A percentile compares a stretch with the other conserved stretches of the same genome.
Evolutionary conservation across 257 asterid genomes (phyloP).

Genomic region (Rauvolfia tetraphylla): DNA sequence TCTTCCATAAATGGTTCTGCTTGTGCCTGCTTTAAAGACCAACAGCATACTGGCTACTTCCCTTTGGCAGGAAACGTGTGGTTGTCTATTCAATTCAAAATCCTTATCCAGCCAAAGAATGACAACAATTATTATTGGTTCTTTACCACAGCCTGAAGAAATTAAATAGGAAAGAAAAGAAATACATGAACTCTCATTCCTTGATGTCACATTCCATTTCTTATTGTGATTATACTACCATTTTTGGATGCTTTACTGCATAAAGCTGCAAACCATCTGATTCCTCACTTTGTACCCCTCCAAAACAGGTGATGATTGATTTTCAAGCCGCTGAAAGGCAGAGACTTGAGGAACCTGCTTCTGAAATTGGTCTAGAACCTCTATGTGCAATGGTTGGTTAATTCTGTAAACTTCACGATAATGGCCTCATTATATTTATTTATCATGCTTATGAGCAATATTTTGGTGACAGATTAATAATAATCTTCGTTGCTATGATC

Average conservation of each 20-base stretch:
- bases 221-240: background rate
- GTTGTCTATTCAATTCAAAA: background rate
- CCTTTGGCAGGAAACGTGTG: background rate
- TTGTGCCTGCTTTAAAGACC: background rate
- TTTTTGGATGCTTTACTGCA: background rate
- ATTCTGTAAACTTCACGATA: conserved; percentile 9
- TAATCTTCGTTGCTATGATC: conserved; percentile 95
- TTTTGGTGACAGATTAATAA: conserved; percentile 68
- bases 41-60: background rate
- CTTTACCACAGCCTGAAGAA: background rate
- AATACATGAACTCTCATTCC: background rate
- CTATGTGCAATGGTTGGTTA: conserved; percentile 84
- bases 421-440: background rate
- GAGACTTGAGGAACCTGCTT: conserved; percentile 95
- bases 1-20: background rate
- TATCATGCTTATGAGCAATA: conserved; percentile 25
- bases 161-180: background rate
- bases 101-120: background rate
- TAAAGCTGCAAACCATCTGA: background rate
- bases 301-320: conserved; percentile 86
- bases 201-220: background rate
- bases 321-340: conserved; percentile 96
- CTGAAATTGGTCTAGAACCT: conserved; percentile 95
- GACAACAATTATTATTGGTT: background rate
- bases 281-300: conserved; percentile 6